Percentiles rank a stretch among this genome's conserved stretches.
phyloP scores from a whole-genome alignment of 2,329 filamentous ascomycete species.

The Stylonectria norvegica region DNA sequence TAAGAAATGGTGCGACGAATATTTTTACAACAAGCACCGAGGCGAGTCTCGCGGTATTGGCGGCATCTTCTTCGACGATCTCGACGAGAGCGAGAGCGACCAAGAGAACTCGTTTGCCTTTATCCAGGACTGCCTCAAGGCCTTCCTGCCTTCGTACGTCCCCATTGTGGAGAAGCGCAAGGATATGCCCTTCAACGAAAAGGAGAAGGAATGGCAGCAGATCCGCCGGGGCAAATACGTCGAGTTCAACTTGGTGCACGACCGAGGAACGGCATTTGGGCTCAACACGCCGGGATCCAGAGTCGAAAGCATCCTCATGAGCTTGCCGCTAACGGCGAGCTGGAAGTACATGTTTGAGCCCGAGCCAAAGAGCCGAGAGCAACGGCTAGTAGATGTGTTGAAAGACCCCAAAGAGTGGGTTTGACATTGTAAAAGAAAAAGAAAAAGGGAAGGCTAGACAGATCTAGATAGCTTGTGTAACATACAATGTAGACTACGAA shows the following conservation, averaged over 20 bases:
- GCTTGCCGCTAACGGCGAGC: constrained; percentile 82
- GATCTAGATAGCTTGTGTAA: constrained; percentile 7
- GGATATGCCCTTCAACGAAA: constrained; percentile 82
- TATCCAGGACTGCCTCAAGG: constrained; percentile 75
- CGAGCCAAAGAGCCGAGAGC: constrained; percentile 71
- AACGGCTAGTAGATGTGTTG: constrained; percentile 71
- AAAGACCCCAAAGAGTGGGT: constrained; percentile 66
- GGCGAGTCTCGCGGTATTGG: constrained; percentile 83
- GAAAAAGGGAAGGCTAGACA: too few relatives aligned
- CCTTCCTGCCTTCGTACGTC: constrained; percentile 86
- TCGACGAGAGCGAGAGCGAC: constrained; percentile 82
- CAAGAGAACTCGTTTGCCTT: constrained; percentile 89
- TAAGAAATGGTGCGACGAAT: constrained; percentile 98
- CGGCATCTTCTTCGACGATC: constrained; percentile 98
- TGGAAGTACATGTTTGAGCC: constrained; percentile 97
- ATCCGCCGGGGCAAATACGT: constrained; percentile 91
- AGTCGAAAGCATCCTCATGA: constrained; percentile 97
- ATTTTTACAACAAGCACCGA: constrained; percentile 92
- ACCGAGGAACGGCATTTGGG: constrained; percentile 91
- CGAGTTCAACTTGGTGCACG: constrained; percentile 97
- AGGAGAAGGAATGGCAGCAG: constrained; percentile 96
- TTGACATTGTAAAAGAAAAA: constrained; percentile 37
- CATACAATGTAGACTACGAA: constrained; percentile 2
- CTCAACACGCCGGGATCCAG: constrained; percentile 87
- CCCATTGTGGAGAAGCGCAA: constrained; percentile 86